A percentile compares a stretch with the other conserved stretches of the same genome.
Conservation (phyloP, 164 flowering plant genomes). For the Aristolochia californica region DNA sequence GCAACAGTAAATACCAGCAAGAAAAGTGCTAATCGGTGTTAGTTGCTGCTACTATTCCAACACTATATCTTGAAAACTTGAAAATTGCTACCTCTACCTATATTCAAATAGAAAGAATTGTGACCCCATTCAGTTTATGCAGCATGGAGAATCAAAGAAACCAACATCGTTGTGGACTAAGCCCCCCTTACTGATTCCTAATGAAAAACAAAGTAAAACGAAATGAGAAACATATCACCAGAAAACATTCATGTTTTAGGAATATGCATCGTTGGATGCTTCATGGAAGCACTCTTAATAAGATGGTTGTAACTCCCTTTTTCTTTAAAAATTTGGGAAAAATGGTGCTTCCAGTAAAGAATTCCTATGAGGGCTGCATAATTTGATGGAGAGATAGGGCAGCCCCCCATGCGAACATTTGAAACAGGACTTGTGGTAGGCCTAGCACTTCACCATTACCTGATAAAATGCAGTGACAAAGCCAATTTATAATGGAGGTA, state of each 20-base stretch:
- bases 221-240: too few relatives aligned
- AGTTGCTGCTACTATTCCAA: too few relatives aligned
- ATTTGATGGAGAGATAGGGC: constrained; percentile 76
- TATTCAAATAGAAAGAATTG: too few relatives aligned
- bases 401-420: constrained; percentile 97
- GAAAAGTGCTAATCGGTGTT: too few relatives aligned
- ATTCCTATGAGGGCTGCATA: constrained; percentile 95
- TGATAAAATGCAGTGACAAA: constrained; percentile 16
- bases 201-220: too few relatives aligned
- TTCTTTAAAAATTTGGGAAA: constrained; percentile 95
- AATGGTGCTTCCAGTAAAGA: constrained; percentile 94
- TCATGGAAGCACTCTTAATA: constrained; percentile 73
- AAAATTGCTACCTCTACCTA: too few relatives aligned
- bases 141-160: too few relatives aligned
- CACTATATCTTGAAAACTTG: too few relatives aligned
- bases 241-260: constrained; percentile 24
- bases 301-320: constrained; percentile 97
- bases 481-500: not conserved
- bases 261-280: constrained; percentile 40
- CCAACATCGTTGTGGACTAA: too few relatives aligned
- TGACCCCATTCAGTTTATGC: too few relatives aligned
- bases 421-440: constrained; percentile 93
- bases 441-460: constrained; percentile 86
- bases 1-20: too few relatives aligned
- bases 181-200: too few relatives aligned